A percentile compares a stretch with the other conserved stretches of the same genome.
phyloP scores from a whole-genome alignment of 345 rosid species.

The Salix exigua region DNA sequence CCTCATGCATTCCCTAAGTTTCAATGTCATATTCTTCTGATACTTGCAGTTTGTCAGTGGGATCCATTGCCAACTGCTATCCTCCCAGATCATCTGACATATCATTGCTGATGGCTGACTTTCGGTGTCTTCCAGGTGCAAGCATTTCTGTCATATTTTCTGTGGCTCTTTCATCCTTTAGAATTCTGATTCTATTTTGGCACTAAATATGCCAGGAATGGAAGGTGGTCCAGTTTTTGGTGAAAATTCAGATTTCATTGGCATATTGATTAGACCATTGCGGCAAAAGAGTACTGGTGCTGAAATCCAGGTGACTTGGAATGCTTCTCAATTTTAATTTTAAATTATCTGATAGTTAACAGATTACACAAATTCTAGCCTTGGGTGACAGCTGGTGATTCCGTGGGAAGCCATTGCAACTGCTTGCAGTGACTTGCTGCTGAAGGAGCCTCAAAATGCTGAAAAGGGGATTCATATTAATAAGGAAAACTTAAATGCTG shows the following conservation, averaged over 20 bases:
- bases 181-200: slow-evolving; percentile 18
- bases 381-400: slow-evolving; percentile 97
- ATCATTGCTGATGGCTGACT: slow-evolving; percentile 85
- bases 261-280: slow-evolving; percentile 74
- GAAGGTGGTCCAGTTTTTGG: slow-evolving; percentile 88
- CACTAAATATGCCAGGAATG: slow-evolving; percentile 51
- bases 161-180: slow-evolving; percentile 14
- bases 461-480: slow-evolving; percentile 41
- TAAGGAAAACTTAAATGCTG: slow-evolving; percentile 43
- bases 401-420: slow-evolving; percentile 95
- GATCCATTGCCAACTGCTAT: slow-evolving; percentile 73
- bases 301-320: slow-evolving; percentile 80
- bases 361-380: slow-evolving; percentile 69
- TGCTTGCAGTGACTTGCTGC: slow-evolving; percentile 77
- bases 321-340: slow-evolving; percentile 17
- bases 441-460: slow-evolving; percentile 52
- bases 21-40: slow-evolving; percentile 13
- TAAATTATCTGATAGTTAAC: slow-evolving; percentile 37
- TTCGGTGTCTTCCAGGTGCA: slow-evolving; percentile 93
- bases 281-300: slow-evolving; percentile 74
- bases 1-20: slow-evolving; percentile 2
- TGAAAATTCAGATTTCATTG: slow-evolving; percentile 50
- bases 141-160: slow-evolving; percentile 19
- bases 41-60: slow-evolving; percentile 66
- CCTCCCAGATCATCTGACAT: slow-evolving; percentile 53